Conservation (phyloP, 2,329 filamentous ascomycete genomes). For the Paracorniculantispora psalliotae region DNA sequence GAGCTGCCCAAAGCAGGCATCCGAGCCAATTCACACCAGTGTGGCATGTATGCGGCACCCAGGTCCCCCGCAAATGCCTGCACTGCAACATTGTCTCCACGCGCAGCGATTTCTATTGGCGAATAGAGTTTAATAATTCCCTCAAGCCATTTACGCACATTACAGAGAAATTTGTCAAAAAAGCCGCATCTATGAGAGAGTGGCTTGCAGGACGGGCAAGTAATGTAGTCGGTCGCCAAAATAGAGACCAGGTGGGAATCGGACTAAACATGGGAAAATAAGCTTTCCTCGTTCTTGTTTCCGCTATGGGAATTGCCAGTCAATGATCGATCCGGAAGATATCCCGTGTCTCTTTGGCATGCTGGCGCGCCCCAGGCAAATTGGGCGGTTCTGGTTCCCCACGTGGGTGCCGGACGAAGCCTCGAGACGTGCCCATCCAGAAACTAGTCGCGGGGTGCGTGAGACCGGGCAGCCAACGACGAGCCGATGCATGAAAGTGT, state of each 20-base stretch:
- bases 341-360: conserved; percentile 1
- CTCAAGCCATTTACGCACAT: background rate
- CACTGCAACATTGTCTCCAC: background rate
- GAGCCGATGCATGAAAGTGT: background rate
- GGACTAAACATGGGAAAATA: background rate
- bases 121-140: background rate
- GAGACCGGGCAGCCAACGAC: conserved; percentile 4
- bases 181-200: too few species aligned
- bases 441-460: background rate
- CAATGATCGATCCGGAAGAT: conserved; percentile 3
- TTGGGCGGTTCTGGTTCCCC: background rate
- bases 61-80: background rate
- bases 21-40: background rate
- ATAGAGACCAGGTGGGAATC: background rate
- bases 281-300: too few species aligned
- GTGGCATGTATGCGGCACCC: background rate
- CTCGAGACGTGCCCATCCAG: too few species aligned
- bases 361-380: background rate
- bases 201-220: too few species aligned
- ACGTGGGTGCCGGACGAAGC: too few species aligned
- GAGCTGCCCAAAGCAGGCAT: conserved; percentile 5
- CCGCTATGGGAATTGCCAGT: background rate
- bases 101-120: background rate
- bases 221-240: background rate
- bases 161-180: too few species aligned